Conservation (phyloP, 257 asterid species). For the Solanum microdontum region DNA sequence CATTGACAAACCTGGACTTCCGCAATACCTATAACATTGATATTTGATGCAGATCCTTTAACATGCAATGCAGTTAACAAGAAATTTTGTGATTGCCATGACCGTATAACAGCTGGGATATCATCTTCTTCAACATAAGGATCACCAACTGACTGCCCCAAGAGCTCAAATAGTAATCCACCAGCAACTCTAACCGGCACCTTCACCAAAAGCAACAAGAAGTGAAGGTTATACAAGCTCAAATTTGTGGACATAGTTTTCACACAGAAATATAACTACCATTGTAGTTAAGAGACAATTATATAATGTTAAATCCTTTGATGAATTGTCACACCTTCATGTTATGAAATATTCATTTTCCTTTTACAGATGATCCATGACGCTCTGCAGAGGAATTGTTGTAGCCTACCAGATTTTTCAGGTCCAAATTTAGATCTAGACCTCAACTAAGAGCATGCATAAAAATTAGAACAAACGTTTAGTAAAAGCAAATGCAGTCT, state of each 20-base stretch:
- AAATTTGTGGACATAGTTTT: neutral
- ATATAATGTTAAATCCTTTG: neutral
- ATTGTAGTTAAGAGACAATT: neutral
- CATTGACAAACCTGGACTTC: slow-evolving; percentile 69
- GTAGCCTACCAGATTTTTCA: neutral
- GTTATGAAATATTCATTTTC: neutral
- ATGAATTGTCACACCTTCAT: neutral
- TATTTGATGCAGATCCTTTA: slow-evolving; percentile 67
- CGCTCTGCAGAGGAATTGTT: neutral
- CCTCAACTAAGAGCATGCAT: neutral
- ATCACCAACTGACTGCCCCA: slow-evolving; percentile 97
- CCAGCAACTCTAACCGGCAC: slow-evolving; percentile 99
- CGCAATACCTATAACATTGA: slow-evolving; percentile 73
- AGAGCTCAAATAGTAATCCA: slow-evolving; percentile 85
- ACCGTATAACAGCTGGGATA: slow-evolving; percentile 81
- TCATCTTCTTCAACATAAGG: slow-evolving; percentile 87
- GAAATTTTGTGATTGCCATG: slow-evolving; percentile 91
- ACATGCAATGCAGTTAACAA: slow-evolving; percentile 66
- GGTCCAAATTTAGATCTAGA: neutral
- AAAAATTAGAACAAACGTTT: neutral
- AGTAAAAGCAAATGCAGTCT: neutral
- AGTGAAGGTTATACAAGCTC: neutral
- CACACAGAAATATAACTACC: neutral
- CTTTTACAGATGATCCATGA: neutral
- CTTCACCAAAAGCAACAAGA: slow-evolving; percentile 17